Evolutionary conservation across 1,284 basidiomycete species (phyloP).

Genomic region (Papiliotrema nemorosa): DNA sequence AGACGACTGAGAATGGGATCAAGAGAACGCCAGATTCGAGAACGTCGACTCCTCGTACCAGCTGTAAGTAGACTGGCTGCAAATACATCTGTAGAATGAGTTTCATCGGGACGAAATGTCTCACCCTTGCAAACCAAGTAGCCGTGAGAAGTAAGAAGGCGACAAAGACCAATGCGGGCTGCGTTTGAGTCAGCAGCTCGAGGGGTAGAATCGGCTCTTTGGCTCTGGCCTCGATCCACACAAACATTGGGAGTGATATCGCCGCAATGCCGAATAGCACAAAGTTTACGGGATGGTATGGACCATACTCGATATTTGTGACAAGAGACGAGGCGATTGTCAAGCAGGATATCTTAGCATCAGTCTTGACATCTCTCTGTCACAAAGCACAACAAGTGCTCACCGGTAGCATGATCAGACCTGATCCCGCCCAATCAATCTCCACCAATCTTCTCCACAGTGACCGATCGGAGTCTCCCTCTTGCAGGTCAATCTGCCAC

Average conservation of each 20-base stretch:
- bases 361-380: neutral
- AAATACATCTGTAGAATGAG: constrained; percentile 21
- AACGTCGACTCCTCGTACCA: constrained; percentile 25
- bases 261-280: constrained; percentile 11
- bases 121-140: constrained; percentile 21
- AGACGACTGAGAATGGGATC: constrained; percentile 25
- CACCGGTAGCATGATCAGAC: constrained; percentile 9
- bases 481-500: too few species aligned
- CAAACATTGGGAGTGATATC: constrained; percentile 20
- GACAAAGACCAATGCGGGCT: constrained; percentile 20
- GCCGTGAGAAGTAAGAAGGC: constrained; percentile 22
- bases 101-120: too few species aligned
- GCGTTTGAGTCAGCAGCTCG: constrained; percentile 17
- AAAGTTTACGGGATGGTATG: constrained; percentile 22
- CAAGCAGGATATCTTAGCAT: constrained; percentile 23
- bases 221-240: constrained; percentile 22
- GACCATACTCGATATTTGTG: constrained; percentile 23
- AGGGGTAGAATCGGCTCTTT: constrained; percentile 32
- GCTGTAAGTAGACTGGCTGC: constrained; percentile 36
- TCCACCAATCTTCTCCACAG: constrained; percentile 9
- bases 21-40: constrained; percentile 25
- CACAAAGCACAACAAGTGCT: neutral
- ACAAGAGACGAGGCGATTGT: constrained; percentile 24
- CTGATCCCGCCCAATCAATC: constrained; percentile 25
- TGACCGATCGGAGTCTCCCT: too few species aligned